A percentile compares a stretch with the other conserved stretches of the same genome.
Evolutionary conservation across 2,329 filamentous ascomycete species (phyloP).

Genomic region (Arthrobotrys sphaeroides): DNA sequence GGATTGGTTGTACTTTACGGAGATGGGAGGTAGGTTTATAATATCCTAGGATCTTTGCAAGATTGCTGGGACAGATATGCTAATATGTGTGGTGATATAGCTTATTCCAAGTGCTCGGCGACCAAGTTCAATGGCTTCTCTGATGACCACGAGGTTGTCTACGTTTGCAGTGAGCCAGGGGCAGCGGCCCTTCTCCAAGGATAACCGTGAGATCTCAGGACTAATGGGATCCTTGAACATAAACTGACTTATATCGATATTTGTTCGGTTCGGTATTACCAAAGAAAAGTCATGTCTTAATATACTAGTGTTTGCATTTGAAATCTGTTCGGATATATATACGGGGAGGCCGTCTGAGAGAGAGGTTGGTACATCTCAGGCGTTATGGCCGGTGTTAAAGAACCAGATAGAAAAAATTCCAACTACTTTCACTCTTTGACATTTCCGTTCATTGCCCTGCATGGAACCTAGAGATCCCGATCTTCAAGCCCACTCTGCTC

Average conservation of each 20-base stretch:
- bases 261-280: neutral
- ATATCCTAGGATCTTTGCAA: neutral
- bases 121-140: slow-evolving; percentile 98
- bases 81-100: slow-evolving; percentile 60
- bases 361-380: slow-evolving; percentile 20
- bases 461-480: no score
- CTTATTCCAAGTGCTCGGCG: slow-evolving; percentile 97
- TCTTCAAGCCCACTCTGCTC: no score
- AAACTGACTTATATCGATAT: neutral
- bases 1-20: slow-evolving; percentile 98
- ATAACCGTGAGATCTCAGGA: neutral
- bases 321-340: neutral
- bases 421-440: slow-evolving; percentile 38
- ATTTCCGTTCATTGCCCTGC: no score
- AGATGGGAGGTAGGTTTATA: slow-evolving; percentile 74
- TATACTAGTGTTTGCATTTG: neutral
- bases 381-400: neutral
- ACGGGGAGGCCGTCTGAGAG: neutral
- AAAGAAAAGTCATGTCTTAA: slow-evolving; percentile 2
- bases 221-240: neutral
- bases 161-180: slow-evolving; percentile 91
- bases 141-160: slow-evolving; percentile 89
- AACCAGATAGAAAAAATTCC: slow-evolving; percentile 19
- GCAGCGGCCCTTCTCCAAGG: slow-evolving; percentile 74
- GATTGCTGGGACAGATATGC: neutral